phyloP scores from a whole-genome alignment of 2,329 filamentous ascomycete genomes.

The Pyrenophora seminiperda region DNA sequence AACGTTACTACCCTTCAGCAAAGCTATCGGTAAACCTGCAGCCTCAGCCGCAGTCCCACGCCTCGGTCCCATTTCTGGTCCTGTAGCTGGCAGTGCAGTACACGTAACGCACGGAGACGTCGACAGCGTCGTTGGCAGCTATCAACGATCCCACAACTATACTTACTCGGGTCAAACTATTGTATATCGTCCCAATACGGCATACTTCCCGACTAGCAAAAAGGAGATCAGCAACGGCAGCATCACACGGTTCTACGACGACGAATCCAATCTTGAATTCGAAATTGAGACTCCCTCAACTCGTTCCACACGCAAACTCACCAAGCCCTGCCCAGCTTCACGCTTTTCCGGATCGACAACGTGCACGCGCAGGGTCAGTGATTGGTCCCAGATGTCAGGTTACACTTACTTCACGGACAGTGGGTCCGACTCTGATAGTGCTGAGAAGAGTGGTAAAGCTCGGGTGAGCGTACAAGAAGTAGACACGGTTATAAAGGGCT shows the following conservation, averaged over 20 bases:
- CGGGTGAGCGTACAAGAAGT: not conserved
- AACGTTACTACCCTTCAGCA: slow-evolving; percentile 5
- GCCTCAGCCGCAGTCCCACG: not conserved
- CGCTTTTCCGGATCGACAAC: slow-evolving; percentile 12
- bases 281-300: slow-evolving; percentile 28
- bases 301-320: slow-evolving; percentile 15
- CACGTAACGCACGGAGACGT: slow-evolving; percentile 6
- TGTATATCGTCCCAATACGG: slow-evolving; percentile 19
- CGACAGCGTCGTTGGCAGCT: slow-evolving; percentile 4
- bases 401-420: slow-evolving; percentile 23
- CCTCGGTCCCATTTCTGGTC: slow-evolving; percentile 3
- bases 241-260: slow-evolving; percentile 30
- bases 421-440: not conserved
- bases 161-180: slow-evolving; percentile 21
- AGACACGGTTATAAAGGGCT: not conserved
- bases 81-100: slow-evolving; percentile 16
- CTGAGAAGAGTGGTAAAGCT: not conserved
- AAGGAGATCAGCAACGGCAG: not conserved
- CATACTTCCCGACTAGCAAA: slow-evolving; percentile 9
- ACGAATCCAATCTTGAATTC: slow-evolving; percentile 33
- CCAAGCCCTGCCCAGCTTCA: slow-evolving; percentile 15
- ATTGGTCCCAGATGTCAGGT: slow-evolving; percentile 28
- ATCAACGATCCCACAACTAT: slow-evolving; percentile 2
- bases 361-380: slow-evolving; percentile 20
- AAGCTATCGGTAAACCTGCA: not conserved